Base-by-base conservation (phyloP, 2,329 filamentous ascomycete genomes). In the Madurella fahalii region DNA sequence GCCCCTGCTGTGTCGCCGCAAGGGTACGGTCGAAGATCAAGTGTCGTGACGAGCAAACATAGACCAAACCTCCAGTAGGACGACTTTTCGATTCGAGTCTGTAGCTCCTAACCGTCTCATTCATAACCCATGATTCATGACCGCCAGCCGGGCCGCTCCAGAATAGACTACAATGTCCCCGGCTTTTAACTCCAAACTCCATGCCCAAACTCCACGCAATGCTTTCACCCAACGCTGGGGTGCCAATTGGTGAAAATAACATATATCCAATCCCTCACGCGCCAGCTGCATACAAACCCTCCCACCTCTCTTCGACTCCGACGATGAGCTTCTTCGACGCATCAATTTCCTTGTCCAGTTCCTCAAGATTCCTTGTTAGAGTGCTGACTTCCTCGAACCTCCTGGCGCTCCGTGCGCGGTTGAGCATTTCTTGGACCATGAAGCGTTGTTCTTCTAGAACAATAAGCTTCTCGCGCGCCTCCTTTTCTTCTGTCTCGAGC, bases 361-460 rank as follows among this genome's bases (percentile, higher is more conserved):
- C 92, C 53, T 94, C 89, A 30, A 90, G 73, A 63, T 96, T 96
- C 54, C 85, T 79, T 4, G 85, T 85, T 53, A 96, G 73, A 11
- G 89, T 89, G 53, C 84, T 82, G 2, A 95, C 89, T 70, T 96
- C 92, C 65, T 96, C 92, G 62, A 95, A 95, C 55, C 89, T 84
- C 30, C 89, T 77, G 11, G 87, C 82, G 41, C 85, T 86, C 46
- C 86, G 86, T 0, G 91, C 90, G 57, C 86, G 83, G 8, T 82
- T 82, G 43, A 95, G 83, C 90, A 95, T 95, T 63, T 89, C 85
- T 39, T 85, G 83, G 0, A 96, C 90, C 72, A 96, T 84, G 71
- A 95, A 95, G 60, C 85, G 87, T 69, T 96, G 92, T 71, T 96
- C 92, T 69, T 96, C 90, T 1, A 96, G 77, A 7, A 96, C 86